phyloP scores from a whole-genome alignment of 345 rosid genomes.

The Aquilaria yunnanensis region DNA sequence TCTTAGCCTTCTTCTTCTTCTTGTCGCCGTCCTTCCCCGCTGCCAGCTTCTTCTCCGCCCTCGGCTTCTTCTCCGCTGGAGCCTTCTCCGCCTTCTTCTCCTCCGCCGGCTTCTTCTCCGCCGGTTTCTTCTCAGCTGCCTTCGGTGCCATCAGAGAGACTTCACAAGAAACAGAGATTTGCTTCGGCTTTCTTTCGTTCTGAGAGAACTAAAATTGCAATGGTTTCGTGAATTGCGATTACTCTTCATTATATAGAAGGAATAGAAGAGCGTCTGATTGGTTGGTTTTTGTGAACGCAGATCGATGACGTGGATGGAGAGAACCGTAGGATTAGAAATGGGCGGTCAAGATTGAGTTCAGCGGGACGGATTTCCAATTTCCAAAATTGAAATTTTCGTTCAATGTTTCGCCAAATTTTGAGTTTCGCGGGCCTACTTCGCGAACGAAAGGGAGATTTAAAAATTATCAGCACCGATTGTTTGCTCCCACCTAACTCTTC shows the following conservation, averaged over 20 bases:
- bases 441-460: too few relatives aligned
- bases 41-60: slow-evolving; percentile 29
- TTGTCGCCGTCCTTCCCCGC: slow-evolving; percentile 24
- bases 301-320: slow-evolving; percentile 22
- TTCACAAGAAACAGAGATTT: not conserved
- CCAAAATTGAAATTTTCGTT: too few relatives aligned
- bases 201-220: not conserved
- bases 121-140: slow-evolving; percentile 21
- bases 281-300: slow-evolving; percentile 9
- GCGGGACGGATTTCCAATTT: too few relatives aligned
- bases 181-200: not conserved
- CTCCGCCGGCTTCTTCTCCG: slow-evolving; percentile 17
- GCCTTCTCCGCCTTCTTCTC: slow-evolving; percentile 17
- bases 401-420: too few relatives aligned
- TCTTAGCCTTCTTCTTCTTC: slow-evolving; percentile 30
- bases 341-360: slow-evolving; percentile 21
- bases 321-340: slow-evolving; percentile 7
- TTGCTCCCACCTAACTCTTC: too few relatives aligned
- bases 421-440: too few relatives aligned
- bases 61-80: slow-evolving; percentile 31
- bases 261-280: slow-evolving; percentile 10
- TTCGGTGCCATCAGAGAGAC: slow-evolving; percentile 23
- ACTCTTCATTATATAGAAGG: slow-evolving; percentile 4
- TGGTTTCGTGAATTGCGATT: not conserved
- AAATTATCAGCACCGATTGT: too few relatives aligned